Percentiles rank a stretch among this genome's conserved stretches.
These are phyloP conservation scores for Ceratocystis destructans DNA, from an alignment of 2,329 filamentous ascomycete species.

Conservation along the genomic window DNA sequence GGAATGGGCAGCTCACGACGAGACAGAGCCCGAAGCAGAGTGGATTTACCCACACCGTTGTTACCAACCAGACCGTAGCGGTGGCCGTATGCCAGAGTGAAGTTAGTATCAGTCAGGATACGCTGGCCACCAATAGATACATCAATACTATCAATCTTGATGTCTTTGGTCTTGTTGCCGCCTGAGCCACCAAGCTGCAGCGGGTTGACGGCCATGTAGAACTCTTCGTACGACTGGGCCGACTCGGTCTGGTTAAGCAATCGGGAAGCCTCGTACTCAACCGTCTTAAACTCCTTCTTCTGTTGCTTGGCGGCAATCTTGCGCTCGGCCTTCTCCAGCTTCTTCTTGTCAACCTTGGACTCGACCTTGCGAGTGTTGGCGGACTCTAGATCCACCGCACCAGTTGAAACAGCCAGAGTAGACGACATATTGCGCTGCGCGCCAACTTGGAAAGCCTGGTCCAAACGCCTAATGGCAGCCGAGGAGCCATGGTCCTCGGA, in stretches of 20 bases:
- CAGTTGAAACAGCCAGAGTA: conserved; percentile 74
- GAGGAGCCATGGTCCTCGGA: conserved; percentile 59
- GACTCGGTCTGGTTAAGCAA: conserved; percentile 71
- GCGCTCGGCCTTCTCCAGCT: conserved; percentile 93
- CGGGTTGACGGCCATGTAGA: conserved; percentile 99
- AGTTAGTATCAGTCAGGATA: conserved; percentile 78
- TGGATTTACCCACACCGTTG: conserved; percentile 98
- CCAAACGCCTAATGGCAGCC: conserved; percentile 60
- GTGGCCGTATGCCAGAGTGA: conserved; percentile 83
- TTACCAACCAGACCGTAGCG: conserved; percentile 96
- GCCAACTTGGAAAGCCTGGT: conserved; percentile 89
- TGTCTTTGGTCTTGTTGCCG: conserved; percentile 88
- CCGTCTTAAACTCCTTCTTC: conserved; percentile 96
- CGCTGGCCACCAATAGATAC: conserved; percentile 79
- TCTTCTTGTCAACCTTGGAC: conserved; percentile 95
- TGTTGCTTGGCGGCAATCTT: conserved; percentile 98
- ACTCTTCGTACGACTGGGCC: conserved; percentile 91
- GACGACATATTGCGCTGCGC: conserved; percentile 93
- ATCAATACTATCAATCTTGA: conserved; percentile 94
- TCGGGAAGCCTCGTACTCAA: conserved; percentile 90
- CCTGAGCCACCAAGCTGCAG: conserved; percentile 65
- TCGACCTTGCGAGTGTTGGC: conserved; percentile 88
- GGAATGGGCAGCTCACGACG: conserved; percentile 89
- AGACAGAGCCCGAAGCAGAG: conserved; percentile 80
- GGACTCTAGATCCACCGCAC: conserved; percentile 81